Conservation (phyloP, 2,329 filamentous ascomycete genomes). For the Claviceps purpurea region DNA sequence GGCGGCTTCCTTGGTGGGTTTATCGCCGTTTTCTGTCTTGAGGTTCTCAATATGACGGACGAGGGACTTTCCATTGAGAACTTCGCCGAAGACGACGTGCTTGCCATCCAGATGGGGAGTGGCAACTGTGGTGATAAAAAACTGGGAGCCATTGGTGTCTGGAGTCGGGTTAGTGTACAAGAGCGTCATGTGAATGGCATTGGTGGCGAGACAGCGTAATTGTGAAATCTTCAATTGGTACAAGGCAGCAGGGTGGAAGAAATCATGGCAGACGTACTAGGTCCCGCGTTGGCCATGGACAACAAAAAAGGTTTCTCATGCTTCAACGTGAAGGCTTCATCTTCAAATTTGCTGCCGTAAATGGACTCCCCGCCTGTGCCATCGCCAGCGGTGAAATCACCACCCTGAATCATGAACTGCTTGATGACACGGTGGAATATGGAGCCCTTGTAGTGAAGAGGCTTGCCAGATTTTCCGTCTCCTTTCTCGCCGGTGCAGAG, state of each 20-base stretch:
- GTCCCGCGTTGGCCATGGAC: conserved; percentile 96
- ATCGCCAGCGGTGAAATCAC: conserved; percentile 90
- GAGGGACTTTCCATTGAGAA: conserved; percentile 82
- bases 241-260: neutral
- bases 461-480: conserved; percentile 64
- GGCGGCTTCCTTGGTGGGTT: conserved; percentile 57
- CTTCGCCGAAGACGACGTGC: conserved; percentile 94
- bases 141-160: conserved; percentile 94
- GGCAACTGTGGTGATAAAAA: conserved; percentile 93
- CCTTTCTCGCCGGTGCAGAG: conserved; percentile 95
- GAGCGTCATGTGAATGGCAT: too few relatives aligned
- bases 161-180: neutral
- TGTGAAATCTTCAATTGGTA: neutral
- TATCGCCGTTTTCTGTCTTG: conserved; percentile 60
- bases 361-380: conserved; percentile 95
- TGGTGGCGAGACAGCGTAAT: too few relatives aligned
- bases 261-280: conserved; percentile 41
- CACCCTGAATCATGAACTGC: conserved; percentile 90
- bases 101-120: conserved; percentile 92
- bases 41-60: conserved; percentile 84
- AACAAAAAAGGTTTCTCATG: conserved; percentile 88
- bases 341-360: conserved; percentile 92
- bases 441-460: conserved; percentile 85
- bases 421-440: conserved; percentile 95
- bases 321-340: conserved; percentile 88